These are phyloP conservation scores for Plasmodium gonderi DNA, from an alignment of 169 alveolate species.

Conservation along the genomic window DNA sequence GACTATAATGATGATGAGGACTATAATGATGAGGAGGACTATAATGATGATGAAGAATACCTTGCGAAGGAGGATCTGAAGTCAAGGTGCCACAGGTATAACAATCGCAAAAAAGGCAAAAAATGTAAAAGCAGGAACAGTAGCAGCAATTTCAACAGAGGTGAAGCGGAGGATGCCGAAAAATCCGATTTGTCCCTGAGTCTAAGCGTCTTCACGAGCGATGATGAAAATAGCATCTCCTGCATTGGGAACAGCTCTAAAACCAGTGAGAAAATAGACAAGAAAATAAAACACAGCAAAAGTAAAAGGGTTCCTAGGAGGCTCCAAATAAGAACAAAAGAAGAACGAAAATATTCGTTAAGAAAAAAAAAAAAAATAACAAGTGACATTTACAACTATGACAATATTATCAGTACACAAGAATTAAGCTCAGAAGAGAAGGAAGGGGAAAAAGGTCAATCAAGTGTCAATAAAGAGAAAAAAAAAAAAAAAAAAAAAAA, in stretches of 20 bases:
- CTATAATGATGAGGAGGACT: neutral
- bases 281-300: neutral
- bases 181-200: constrained; percentile 6
- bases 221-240: neutral
- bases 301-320: neutral
- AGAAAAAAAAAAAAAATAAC: constrained; percentile 4
- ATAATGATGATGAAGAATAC: neutral
- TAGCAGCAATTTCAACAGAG: neutral
- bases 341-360: constrained; percentile 21
- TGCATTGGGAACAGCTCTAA: neutral
- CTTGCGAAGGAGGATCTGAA: neutral
- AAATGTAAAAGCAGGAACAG: neutral
- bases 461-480: neutral
- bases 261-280: neutral
- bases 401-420: neutral
- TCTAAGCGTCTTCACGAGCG: constrained; percentile 39
- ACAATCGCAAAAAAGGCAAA: neutral
- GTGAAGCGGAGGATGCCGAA: neutral
- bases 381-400: neutral
- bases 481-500: neutral
- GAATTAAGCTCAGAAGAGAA: neutral
- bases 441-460: neutral
- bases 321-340: neutral
- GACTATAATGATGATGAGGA: neutral
- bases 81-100: neutral